Base-by-base conservation (phyloP, 306 rosid genomes). In the Ammopiptanthus mongolicus region DNA sequence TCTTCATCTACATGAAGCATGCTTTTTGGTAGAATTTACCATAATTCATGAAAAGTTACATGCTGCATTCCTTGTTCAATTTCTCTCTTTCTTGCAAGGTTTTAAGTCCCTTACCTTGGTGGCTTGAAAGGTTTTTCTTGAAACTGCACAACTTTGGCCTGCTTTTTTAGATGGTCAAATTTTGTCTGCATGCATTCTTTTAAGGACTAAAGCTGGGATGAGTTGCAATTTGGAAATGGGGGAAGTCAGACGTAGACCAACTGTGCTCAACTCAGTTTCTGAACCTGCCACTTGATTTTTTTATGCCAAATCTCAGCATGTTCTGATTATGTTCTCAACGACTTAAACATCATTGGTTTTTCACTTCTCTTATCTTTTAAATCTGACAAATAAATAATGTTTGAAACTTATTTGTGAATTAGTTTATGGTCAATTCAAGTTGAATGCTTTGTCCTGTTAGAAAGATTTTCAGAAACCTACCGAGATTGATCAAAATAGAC, bases 171-270 rank as follows among this genome's bases (percentile, higher is more conserved):
- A 56, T 37, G 51, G 18, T 71, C 25, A 78, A 41, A 66, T 25
- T 47, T 73, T 58, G 34, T 50, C n/a, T 15, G 78, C 34, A 9
- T 61, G 68, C 42, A 66, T 63, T 41, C 74, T 53, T 44, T 17
- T 52, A 51, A 41, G 57, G 53, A 60, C 77, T 66, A 78, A 78
- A 11, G 37, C 63, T n/a, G 42, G 62, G 73, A 71, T 77, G 55
- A 31, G 25, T 65, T 57, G 28, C 34, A 15, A 68, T 22, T n/a
- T 57, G 29, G 52, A 15, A 68, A 31, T 19, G 13, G 28, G 48
- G 33, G 33, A 78, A 59, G 23, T 73, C 44, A 60, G 7, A 60
- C 4, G 47, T 51, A 3, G 41, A 41, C 42, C 44, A 59, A n/a
- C 31, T 37, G 6, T 44, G 56, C 71, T 50, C 31, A 31, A 69